phyloP scores from a whole-genome alignment of 2,329 filamentous ascomycete genomes.

The Epichloe aotearoae region DNA sequence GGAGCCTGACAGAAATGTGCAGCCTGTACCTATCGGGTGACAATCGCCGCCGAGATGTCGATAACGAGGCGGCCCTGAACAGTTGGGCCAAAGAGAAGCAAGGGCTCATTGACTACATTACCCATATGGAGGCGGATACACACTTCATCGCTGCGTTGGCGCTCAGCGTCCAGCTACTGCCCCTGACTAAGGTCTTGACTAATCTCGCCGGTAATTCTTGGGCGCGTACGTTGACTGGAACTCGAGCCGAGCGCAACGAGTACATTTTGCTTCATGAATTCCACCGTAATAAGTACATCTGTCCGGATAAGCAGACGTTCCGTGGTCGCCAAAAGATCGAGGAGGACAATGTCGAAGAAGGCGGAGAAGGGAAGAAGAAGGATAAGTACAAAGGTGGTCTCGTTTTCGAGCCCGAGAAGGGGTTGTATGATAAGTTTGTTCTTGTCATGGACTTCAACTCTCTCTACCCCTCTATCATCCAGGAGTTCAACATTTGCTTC shows the following conservation, averaged over 20 bases:
- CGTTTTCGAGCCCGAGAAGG: constrained; percentile 95
- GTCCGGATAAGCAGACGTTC: constrained; percentile 82
- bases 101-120: constrained; percentile 84
- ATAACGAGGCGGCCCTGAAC: constrained; percentile 76
- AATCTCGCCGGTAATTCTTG: constrained; percentile 97
- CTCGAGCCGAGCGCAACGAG: constrained; percentile 92
- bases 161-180: constrained; percentile 78
- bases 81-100: constrained; percentile 68
- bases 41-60: constrained; percentile 66
- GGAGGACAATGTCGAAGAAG: constrained; percentile 55
- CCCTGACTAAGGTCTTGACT: constrained; percentile 86
- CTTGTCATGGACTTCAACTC: constrained; percentile 99
- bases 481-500: constrained; percentile 99
- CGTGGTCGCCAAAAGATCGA: constrained; percentile 60
- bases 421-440: constrained; percentile 94
- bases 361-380: constrained; percentile 78
- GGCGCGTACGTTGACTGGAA: constrained; percentile 91
- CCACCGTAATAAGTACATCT: constrained; percentile 93
- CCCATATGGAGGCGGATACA: constrained; percentile 88
- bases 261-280: constrained; percentile 98
- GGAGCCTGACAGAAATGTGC: constrained; percentile 97
- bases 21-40: constrained; percentile 68
- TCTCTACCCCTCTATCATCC: constrained; percentile 94
- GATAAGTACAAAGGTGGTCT: constrained; percentile 98
- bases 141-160: constrained; percentile 90